A percentile compares a stretch with the other conserved stretches of the same genome.
Evolutionary conservation across 306 rosid genomes (phyloP).

Genomic region (Bauhinia variegata): DNA sequence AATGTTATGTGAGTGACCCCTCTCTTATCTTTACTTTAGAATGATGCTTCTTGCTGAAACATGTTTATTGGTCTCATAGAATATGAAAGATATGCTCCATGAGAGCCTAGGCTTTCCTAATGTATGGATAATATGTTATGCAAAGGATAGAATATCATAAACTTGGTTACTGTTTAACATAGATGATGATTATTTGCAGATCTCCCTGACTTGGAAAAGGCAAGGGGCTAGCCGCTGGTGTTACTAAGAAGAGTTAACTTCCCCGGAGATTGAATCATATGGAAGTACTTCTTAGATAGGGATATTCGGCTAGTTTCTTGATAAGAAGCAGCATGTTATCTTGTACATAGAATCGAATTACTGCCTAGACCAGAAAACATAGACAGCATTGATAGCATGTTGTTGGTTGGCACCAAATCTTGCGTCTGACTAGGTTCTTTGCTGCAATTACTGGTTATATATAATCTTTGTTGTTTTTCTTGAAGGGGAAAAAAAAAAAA

Average conservation of each 20-base stretch:
- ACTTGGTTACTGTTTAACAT: conserved; percentile 3
- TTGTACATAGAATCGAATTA: conserved; percentile 40
- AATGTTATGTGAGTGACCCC: conserved; percentile 78
- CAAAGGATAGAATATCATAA: neutral
- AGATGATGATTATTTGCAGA: conserved; percentile 52
- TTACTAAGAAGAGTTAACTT: conserved; percentile 30
- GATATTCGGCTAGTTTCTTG: conserved; percentile 27
- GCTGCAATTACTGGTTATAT: conserved; percentile 12
- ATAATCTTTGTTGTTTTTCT: no score
- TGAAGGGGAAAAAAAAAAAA: no score
- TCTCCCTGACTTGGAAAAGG: conserved; percentile 96
- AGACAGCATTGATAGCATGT: conserved; percentile 24
- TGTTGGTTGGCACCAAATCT: conserved; percentile 19
- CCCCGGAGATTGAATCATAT: conserved; percentile 24
- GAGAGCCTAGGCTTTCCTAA: neutral
- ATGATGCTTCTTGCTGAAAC: conserved; percentile 32
- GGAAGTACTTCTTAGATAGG: conserved; percentile 32
- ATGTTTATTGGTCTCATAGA: conserved; percentile 21
- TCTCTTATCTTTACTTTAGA: conserved; percentile 6
- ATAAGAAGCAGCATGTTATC: conserved; percentile 25
- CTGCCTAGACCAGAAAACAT: conserved; percentile 23
- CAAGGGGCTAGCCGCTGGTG: conserved; percentile 52
- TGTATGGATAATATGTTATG: conserved; percentile 3
- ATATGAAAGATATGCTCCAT: conserved; percentile 3
- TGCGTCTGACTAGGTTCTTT: conserved; percentile 28